phyloP scores from a whole-genome alignment of 306 rosid genomes.

The Arachis stenosperma region DNA sequence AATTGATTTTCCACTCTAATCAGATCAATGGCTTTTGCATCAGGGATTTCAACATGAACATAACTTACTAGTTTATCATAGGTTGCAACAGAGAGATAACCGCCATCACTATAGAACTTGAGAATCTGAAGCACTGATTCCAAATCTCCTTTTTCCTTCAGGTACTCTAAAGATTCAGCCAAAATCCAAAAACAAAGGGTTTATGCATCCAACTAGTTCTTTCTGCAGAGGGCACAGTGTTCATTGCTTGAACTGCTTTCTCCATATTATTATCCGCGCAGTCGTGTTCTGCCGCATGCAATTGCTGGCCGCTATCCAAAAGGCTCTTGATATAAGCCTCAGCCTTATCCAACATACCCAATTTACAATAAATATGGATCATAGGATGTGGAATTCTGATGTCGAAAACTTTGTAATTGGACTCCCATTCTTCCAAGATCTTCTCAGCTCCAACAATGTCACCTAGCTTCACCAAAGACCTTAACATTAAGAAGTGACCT shows the following conservation, averaged over 20 bases:
- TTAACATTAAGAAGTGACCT: constrained; percentile 57
- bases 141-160: constrained; percentile 60
- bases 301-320: constrained; percentile 52
- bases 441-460: constrained; percentile 68
- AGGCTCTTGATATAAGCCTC: constrained; percentile 50
- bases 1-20: too few species aligned
- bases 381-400: constrained; percentile 55
- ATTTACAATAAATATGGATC: constrained; percentile 59
- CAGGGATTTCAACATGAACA: too few species aligned
- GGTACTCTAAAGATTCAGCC: constrained; percentile 54
- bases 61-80: too few species aligned
- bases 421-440: constrained; percentile 74
- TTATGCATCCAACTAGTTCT: constrained; percentile 42
- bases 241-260: constrained; percentile 62
- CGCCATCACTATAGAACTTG: constrained; percentile 40
- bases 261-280: constrained; percentile 47
- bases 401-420: constrained; percentile 45
- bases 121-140: constrained; percentile 56
- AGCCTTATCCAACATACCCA: constrained; percentile 62
- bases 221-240: constrained; percentile 45
- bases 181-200: constrained; percentile 23
- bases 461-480: constrained; percentile 66
- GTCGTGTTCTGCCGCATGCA: constrained; percentile 55
- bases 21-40: too few species aligned
- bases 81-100: too few species aligned